phyloP scores from a whole-genome alignment of 1,284 basidiomycete genomes.

The Retiboletus flavoniger region DNA sequence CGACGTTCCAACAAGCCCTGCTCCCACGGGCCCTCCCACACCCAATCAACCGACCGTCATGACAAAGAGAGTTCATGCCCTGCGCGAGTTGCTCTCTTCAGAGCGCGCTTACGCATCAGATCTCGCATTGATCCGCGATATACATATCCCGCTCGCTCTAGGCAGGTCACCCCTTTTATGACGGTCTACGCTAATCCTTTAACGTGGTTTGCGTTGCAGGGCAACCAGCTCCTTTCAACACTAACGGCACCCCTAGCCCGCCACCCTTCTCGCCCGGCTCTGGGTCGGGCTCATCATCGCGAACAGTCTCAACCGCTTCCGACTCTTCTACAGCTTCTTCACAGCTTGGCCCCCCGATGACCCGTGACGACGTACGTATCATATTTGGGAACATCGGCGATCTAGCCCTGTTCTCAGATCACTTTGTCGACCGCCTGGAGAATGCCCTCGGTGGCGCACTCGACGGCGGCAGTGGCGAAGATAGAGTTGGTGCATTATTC shows the following conservation, averaged over 20 bases:
- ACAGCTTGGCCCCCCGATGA: constrained; percentile 58
- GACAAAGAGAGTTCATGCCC: constrained; percentile 79
- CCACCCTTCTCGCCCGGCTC: constrained; percentile 34
- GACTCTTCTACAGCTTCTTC: constrained; percentile 44
- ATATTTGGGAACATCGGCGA: constrained; percentile 71
- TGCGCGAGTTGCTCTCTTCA: constrained; percentile 81
- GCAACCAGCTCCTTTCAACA: constrained; percentile 43
- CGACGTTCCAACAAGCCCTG: constrained; percentile 10
- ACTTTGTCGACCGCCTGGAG: constrained; percentile 51
- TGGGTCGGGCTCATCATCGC: constrained; percentile 32
- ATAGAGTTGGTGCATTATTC: constrained; percentile 79
- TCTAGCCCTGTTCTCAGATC: constrained; percentile 63
- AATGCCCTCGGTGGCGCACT: constrained; percentile 45
- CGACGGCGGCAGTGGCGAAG: constrained; percentile 54
- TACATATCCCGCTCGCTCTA: constrained; percentile 77
- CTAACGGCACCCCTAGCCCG: constrained; percentile 30
- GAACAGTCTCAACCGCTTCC: constrained; percentile 34
- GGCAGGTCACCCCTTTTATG: constrained; percentile 42
- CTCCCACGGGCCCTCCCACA: constrained; percentile 1
- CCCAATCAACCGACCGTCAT: constrained; percentile 31
- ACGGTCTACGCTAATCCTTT: constrained; percentile 9
- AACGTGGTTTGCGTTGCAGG: constrained; percentile 35
- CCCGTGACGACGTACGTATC: constrained; percentile 60
- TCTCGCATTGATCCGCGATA: constrained; percentile 79
- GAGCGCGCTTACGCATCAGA: constrained; percentile 89